Base-by-base conservation (phyloP, 75 land plant genomes). In the Picea glauca region DNA sequence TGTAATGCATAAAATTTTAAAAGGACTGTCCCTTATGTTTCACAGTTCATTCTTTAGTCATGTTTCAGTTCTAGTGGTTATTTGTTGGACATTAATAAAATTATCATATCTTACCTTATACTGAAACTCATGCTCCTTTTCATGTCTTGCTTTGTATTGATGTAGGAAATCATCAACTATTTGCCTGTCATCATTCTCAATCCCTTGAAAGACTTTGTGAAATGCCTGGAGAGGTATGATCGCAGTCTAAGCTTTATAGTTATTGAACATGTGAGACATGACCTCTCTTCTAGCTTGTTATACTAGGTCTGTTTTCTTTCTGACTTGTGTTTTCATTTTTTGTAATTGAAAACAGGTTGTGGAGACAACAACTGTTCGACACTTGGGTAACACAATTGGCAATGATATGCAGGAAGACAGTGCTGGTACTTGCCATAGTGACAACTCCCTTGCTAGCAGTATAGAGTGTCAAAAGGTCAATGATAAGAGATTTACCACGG, bases 401-500 rank as follows among this genome's bases (percentile, higher is more conserved):
- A 9, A 68, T 68, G 72, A 40, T 18, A 46, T 68, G 50, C n/a
- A 40, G 35, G 72, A 14, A 18, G 40, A 40, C 40, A 68, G 50
- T 68, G 21, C 12, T 32, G 72, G 2, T 68, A 68, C 72, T 31
- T 40, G 72, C 72, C 72, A 40, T 40, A 68, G 72, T 40, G 72
- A 68, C 46, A 40, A 68, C 72, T 68, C 72, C 18, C 72, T 18
- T 40, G 23, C 72, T 68, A 18, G 72, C 20, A n/a, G 6, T 68
- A 68, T 68, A 5, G 54, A 33, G 50, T 38, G 21, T 40, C 46
- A 40, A 46, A 68, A 40, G 72, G 13, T 33, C 46, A 68, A 18
- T 6, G 8, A 38, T 20, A 40, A 40, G 72, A 68, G 50, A 40
- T 68, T 17, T 68, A 8, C 50, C 18, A 40, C 50, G 13, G 13